phyloP scores from a whole-genome alignment of 1,284 basidiomycete genomes.

The Lentinula novae-zelandiae region DNA sequence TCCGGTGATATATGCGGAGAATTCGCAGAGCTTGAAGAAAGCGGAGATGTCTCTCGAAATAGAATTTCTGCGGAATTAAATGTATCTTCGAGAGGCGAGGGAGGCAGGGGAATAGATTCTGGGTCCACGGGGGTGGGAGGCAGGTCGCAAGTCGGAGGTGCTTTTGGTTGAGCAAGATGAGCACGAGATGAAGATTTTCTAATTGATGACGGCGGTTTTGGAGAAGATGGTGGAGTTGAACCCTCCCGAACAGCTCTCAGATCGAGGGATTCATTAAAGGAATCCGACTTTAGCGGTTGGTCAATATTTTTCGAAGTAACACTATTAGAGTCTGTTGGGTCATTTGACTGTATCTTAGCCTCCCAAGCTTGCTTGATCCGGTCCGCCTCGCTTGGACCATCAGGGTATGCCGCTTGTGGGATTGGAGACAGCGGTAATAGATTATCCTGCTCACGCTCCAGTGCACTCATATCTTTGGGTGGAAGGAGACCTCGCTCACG shows the following conservation, averaged over 20 bases:
- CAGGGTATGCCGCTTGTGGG: slow-evolving; percentile 10
- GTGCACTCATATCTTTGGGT: slow-evolving; percentile 43
- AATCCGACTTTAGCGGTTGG: not conserved
- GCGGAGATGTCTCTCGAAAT: not conserved
- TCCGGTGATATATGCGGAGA: not conserved
- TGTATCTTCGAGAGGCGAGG: slow-evolving; percentile 1
- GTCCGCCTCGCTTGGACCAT: slow-evolving; percentile 36
- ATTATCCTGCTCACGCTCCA: slow-evolving; percentile 43
- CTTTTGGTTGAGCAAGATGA: not conserved
- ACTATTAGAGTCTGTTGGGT: slow-evolving; percentile 14
- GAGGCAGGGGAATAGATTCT: slow-evolving; percentile 2
- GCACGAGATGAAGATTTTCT: not conserved
- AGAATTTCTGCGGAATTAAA: not conserved
- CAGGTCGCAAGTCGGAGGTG: not conserved
- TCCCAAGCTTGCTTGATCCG: slow-evolving; percentile 49
- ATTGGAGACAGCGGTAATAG: slow-evolving; percentile 29
- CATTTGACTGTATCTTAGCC: slow-evolving; percentile 28
- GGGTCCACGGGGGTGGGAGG: not conserved
- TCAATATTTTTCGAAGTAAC: not conserved
- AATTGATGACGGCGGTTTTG: not conserved
- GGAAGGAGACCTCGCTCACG: slow-evolving; percentile 52
- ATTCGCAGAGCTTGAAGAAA: not conserved
- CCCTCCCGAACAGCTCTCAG: not conserved
- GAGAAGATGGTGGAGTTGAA: not conserved
- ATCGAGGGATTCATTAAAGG: not conserved